A percentile compares a stretch with the other conserved stretches of the same genome.
phyloP scores from a whole-genome alignment of 768 basidiomycete genomes.

The Sporobolomyces pararoseus region DNA sequence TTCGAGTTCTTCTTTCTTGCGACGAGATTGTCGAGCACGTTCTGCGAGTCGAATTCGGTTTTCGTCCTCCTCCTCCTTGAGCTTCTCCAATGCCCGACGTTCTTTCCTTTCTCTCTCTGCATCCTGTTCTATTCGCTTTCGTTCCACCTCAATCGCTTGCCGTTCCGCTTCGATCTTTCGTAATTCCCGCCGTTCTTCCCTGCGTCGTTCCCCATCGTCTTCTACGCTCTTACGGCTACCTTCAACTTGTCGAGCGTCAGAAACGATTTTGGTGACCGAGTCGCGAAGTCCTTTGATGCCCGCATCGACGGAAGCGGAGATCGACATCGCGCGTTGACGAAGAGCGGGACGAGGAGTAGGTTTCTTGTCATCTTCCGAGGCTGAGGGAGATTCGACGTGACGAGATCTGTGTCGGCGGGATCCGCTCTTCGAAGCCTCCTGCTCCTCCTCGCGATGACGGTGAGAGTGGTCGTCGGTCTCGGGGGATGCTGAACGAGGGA shows the following conservation, averaged over 20 bases:
- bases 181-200: not conserved
- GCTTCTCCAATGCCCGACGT: not conserved
- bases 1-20: not conserved
- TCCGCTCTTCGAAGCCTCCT: not conserved
- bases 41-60: not conserved
- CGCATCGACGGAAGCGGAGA: conserved; percentile 22
- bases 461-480: not conserved
- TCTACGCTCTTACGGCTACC: not conserved
- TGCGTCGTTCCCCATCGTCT: not conserved
- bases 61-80: conserved; percentile 4
- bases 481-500: not conserved
- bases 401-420: not conserved
- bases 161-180: not conserved
- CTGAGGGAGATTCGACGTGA: not conserved
- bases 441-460: not conserved
- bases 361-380: not conserved
- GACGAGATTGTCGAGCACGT: not conserved
- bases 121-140: not conserved
- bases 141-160: not conserved
- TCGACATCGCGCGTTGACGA: conserved; percentile 30
- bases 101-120: not conserved
- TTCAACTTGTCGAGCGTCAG: conserved; percentile 4
- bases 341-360: not conserved
- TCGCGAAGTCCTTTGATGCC: conserved; percentile 22
- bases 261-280: conserved; percentile 29